Evolutionary conservation across 2,329 filamentous ascomycete genomes (phyloP), one percentile per base, ranked within the genome.

Genomic region (Plenodomus tracheiphilus): DNA sequence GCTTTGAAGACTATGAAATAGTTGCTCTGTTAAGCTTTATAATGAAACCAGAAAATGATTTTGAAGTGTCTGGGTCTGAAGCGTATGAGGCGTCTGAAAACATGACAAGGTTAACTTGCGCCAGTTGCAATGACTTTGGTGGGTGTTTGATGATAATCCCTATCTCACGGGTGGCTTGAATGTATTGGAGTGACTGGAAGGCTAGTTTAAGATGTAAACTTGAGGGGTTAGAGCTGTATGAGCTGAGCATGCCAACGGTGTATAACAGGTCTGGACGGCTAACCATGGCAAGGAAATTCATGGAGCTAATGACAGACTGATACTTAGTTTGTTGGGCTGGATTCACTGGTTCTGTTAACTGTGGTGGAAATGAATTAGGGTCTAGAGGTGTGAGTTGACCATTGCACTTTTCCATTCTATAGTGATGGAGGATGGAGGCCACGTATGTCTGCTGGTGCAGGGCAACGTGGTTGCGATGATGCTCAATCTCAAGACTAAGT

Each of bases 1-100:
- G 21, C 38, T 63, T 59, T 9, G 43, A 61, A 7, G 25, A 54
- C 62, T 41, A 66, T 13, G 40, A 45, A 18, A 66, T 51, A 10
- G 55, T 44, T 1, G 36, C 53, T n/a, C 53, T 48, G 16, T 47
- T 50, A 2, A 60, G 21, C 19, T 47, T 58, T n/a, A 62, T 49
- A 2, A 63, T 22, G 32, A 52, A 64, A n/a, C 62, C 54, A 9
- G 49, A 51, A 28, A 53, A 50, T 9, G 43, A 56, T 21, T 53
- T 49, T 0, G 39, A 22, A 18, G 41, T 56, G 19, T 56, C 43
- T 17, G 38, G 46, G 32, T 56, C 38, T 8, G 41, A 47, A 4
- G 17, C 28, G 17, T 37, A 56, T 19, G 19, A 53, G 36, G 49
- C 43, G 21, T 56, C 38, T 2, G 36, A n/a, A 21, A 39, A 53